Percentiles rank a stretch among this genome's conserved stretches.
Conservation (phyloP, 176 grass and related monocot genomes). For the Cenchrus purpureus region DNA sequence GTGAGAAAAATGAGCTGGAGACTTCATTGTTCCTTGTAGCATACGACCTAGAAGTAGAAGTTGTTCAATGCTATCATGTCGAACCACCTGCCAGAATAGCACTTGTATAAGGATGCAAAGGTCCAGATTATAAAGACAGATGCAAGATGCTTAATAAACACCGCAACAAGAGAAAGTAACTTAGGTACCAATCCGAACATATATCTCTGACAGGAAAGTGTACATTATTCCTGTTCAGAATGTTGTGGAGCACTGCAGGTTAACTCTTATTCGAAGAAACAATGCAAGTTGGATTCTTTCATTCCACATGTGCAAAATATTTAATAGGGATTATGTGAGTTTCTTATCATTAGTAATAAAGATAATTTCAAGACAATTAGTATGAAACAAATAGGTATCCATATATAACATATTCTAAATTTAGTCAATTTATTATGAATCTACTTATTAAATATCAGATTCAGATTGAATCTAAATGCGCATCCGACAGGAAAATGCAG, state of each 20-base stretch:
- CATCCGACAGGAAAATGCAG: neutral
- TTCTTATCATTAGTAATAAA: neutral
- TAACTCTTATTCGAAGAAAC: neutral
- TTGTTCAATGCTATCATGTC: constrained; percentile 97
- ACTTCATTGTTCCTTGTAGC: constrained; percentile 99
- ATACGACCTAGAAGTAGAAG: constrained; percentile 91
- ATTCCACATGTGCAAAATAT: neutral
- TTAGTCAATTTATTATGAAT: constrained; percentile 8
- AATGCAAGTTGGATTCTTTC: constrained; percentile 19
- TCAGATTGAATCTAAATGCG: neutral
- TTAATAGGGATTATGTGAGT: constrained; percentile 1
- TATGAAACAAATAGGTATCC: neutral
- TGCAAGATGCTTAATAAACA: constrained; percentile 16
- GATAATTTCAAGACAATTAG: neutral
- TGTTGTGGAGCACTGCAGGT: neutral
- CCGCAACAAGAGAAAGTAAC: constrained; percentile 8
- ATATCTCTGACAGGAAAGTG: too few relatives aligned
- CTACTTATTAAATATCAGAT: neutral
- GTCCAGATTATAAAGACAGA: neutral
- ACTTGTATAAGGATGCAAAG: neutral
- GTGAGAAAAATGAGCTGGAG: constrained; percentile 81
- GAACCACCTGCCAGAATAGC: constrained; percentile 74
- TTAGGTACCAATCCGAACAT: constrained; percentile 19
- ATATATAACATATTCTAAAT: neutral
- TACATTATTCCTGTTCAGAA: constrained; percentile 16